Evolutionary conservation across 1,284 basidiomycete species (phyloP).

Genomic region (Tylopilus sp.): DNA sequence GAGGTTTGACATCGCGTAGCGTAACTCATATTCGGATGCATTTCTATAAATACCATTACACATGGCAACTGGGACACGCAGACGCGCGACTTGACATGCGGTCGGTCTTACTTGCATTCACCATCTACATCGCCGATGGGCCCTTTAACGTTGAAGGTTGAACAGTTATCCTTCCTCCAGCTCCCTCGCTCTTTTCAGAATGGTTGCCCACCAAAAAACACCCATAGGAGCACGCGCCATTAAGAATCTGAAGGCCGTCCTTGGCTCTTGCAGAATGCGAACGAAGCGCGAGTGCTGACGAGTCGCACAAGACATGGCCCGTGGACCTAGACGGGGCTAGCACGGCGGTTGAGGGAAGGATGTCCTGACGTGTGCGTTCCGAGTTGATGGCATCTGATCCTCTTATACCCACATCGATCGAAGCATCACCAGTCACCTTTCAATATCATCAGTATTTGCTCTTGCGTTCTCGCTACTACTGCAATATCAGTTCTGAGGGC

Average conservation of each 20-base stretch:
- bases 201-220: slow-evolving; percentile 63
- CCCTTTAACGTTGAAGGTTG: no score
- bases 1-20: no score
- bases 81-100: no score
- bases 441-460: no score
- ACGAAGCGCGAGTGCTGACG: slow-evolving; percentile 40
- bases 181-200: slow-evolving; percentile 75
- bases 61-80: no score
- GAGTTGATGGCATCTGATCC: neutral
- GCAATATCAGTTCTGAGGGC: slow-evolving; percentile 88
- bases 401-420: slow-evolving; percentile 70
- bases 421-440: slow-evolving; percentile 59
- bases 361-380: slow-evolving; percentile 56
- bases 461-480: slow-evolving; percentile 75
- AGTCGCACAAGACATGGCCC: slow-evolving; percentile 31
- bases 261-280: slow-evolving; percentile 75
- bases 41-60: no score
- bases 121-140: slow-evolving; percentile 41
- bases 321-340: slow-evolving; percentile 43
- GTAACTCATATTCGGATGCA: no score
- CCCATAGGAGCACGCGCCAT: slow-evolving; percentile 65
- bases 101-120: no score
- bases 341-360: slow-evolving; percentile 42
- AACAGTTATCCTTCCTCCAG: slow-evolving; percentile 69
- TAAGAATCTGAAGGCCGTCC: slow-evolving; percentile 73